Percentiles rank a stretch among this genome's conserved stretches.
Evolutionary conservation across 2,329 filamentous ascomycete species (phyloP).

Genomic region (Cytospora chrysosperma): DNA sequence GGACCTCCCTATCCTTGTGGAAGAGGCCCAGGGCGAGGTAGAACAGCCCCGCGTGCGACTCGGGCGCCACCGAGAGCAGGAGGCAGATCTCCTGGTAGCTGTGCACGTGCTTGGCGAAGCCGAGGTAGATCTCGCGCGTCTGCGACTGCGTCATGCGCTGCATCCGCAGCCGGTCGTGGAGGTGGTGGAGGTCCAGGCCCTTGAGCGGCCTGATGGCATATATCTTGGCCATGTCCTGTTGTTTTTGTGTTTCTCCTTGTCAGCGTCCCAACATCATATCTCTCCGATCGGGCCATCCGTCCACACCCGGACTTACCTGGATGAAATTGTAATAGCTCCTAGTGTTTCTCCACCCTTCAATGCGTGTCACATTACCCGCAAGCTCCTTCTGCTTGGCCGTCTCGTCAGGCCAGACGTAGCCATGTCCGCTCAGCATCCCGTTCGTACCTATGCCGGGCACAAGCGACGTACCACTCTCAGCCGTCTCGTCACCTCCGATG

Average conservation of each 20-base stretch:
- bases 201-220: conserved; percentile 69
- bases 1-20: conserved; percentile 79
- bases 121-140: conserved; percentile 80
- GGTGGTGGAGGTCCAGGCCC: conserved; percentile 83
- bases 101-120: conserved; percentile 71
- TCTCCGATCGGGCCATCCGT: too few species aligned
- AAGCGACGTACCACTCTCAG: conserved; percentile 56
- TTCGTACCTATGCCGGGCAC: conserved; percentile 29
- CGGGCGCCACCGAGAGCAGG: conserved; percentile 76
- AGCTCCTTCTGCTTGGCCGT: conserved; percentile 78
- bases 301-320: conserved; percentile 54
- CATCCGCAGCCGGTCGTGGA: conserved; percentile 85
- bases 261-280: conserved; percentile 25
- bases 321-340: conserved; percentile 95
- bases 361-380: conserved; percentile 84
- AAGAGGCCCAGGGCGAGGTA: conserved; percentile 89
- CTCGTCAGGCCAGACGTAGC: conserved; percentile 93
- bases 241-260: conserved; percentile 28
- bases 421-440: conserved; percentile 66
- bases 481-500: conserved; percentile 72
- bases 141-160: conserved; percentile 75
- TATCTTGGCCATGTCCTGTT: conserved; percentile 62
- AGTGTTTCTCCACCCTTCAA: conserved; percentile 96
- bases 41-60: conserved; percentile 85
- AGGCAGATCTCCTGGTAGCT: conserved; percentile 85